A percentile compares a stretch with the other conserved stretches of the same genome.
phyloP scores from a whole-genome alignment of 345 rosid species.

The Anastatica hierochuntica region DNA sequence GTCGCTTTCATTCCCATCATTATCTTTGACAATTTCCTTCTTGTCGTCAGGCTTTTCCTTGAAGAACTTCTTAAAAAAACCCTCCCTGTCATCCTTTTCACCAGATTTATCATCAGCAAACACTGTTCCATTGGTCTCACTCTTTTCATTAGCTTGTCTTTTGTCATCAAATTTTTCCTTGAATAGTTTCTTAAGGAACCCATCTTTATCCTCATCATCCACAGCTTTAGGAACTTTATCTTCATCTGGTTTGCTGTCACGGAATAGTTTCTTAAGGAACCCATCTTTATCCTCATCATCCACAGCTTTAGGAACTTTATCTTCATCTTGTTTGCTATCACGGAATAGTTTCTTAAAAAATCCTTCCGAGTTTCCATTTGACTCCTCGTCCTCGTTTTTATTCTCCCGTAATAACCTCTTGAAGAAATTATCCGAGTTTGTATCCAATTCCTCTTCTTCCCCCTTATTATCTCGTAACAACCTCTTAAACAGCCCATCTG shows the following conservation, averaged over 20 bases:
- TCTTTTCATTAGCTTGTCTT: conserved; percentile 48
- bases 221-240: conserved; percentile 52
- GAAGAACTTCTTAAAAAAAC: conserved; percentile 70
- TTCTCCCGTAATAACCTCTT: conserved; percentile 62
- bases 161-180: conserved; percentile 78
- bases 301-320: conserved; percentile 48
- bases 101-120: conserved; percentile 56
- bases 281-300: conserved; percentile 91
- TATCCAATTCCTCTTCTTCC: conserved; percentile 47
- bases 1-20: conserved; percentile 46
- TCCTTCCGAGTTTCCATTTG: conserved; percentile 58
- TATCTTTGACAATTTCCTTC: conserved; percentile 40
- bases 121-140: conserved; percentile 37
- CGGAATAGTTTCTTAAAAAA: conserved; percentile 76
- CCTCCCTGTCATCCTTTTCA: conserved; percentile 87
- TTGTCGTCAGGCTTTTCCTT: conserved; percentile 80
- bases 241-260: conserved; percentile 66
- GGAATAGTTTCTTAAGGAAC: conserved; percentile 71
- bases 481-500: conserved; percentile 49
- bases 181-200: conserved; percentile 76
- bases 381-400: conserved; percentile 61
- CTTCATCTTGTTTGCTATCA: conserved; percentile 61
- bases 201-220: conserved; percentile 88
- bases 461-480: conserved; percentile 59
- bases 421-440: conserved; percentile 45